Evolutionary conservation across 2,329 filamentous ascomycete genomes (phyloP).

Genomic region (Talaromyces sp.): DNA sequence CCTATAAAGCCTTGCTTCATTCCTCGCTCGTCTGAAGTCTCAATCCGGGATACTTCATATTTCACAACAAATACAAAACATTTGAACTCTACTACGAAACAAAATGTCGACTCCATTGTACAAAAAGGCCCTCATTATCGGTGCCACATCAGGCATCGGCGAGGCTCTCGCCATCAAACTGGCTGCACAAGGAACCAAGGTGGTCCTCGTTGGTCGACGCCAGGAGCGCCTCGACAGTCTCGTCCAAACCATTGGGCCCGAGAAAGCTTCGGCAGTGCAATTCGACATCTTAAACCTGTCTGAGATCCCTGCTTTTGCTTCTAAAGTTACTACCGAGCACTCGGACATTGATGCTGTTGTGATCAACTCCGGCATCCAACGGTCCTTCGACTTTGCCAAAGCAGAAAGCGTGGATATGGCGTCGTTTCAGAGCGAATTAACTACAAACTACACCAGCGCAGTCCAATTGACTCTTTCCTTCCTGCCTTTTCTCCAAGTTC

Average conservation of each 20-base stretch:
- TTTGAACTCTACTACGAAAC: background rate
- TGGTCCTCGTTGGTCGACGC: slow-evolving; percentile 47
- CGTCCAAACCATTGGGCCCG: slow-evolving; percentile 39
- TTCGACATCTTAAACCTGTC: slow-evolving; percentile 49
- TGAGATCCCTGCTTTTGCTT: slow-evolving; percentile 26
- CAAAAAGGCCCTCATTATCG: slow-evolving; percentile 49
- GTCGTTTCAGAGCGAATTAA: slow-evolving; percentile 40
- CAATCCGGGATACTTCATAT: background rate
- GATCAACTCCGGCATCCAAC: slow-evolving; percentile 50
- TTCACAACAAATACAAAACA: background rate
- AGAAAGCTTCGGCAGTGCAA: slow-evolving; percentile 39
- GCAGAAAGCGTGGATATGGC: slow-evolving; percentile 43
- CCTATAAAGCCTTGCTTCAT: background rate
- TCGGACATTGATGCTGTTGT: slow-evolving; percentile 49
- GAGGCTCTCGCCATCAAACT: slow-evolving; percentile 45
- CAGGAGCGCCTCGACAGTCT: slow-evolving; percentile 48
- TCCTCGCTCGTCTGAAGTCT: background rate
- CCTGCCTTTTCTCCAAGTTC: slow-evolving; percentile 44
- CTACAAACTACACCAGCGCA: slow-evolving; percentile 47
- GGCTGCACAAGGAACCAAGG: slow-evolving; percentile 41
- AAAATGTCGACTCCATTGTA: slow-evolving; percentile 40
- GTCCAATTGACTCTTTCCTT: slow-evolving; percentile 47
- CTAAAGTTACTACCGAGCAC: slow-evolving; percentile 34
- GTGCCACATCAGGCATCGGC: slow-evolving; percentile 44
- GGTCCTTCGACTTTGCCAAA: slow-evolving; percentile 44